Percentiles rank a stretch among this genome's conserved stretches.
Evolutionary conservation across 192 early-diverging fungal genomes (phyloP).

Genomic region (Piromyces sp.): DNA sequence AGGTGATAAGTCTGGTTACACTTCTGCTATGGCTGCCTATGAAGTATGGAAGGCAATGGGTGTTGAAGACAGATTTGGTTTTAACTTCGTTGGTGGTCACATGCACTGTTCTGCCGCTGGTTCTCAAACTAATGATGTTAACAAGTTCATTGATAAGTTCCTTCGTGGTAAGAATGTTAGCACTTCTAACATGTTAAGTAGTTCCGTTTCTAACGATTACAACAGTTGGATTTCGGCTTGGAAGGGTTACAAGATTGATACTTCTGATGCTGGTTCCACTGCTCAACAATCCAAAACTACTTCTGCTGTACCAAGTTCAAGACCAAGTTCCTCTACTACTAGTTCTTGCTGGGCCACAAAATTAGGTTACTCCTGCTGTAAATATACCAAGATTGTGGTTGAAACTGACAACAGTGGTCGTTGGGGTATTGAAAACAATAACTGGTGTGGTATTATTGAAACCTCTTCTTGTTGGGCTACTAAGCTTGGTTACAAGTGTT

Average conservation of each 20-base stretch:
- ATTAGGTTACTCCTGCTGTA: neutral
- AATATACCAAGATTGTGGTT: neutral
- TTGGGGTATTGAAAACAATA: neutral
- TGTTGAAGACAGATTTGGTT: neutral
- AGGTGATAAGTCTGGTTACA: neutral
- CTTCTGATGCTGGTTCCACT: neutral
- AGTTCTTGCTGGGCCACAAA: neutral
- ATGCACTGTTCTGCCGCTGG: neutral
- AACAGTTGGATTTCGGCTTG: neutral
- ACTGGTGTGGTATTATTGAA: neutral
- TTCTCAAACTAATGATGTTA: neutral
- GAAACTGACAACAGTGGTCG: neutral
- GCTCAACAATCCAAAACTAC: neutral
- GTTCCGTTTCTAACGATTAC: neutral
- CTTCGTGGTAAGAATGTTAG: neutral
- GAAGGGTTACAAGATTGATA: neutral
- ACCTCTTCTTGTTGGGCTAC: neutral
- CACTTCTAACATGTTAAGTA: neutral
- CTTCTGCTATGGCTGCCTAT: neutral
- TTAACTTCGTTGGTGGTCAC: neutral
- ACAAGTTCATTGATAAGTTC: neutral
- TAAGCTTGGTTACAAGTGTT: neutral
- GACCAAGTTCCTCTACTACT: too few relatives aligned
- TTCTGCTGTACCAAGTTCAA: neutral
- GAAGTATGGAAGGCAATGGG: neutral